Evolutionary conservation across 148 eudicot species (phyloP).

Genomic region (Cornus controversa): DNA sequence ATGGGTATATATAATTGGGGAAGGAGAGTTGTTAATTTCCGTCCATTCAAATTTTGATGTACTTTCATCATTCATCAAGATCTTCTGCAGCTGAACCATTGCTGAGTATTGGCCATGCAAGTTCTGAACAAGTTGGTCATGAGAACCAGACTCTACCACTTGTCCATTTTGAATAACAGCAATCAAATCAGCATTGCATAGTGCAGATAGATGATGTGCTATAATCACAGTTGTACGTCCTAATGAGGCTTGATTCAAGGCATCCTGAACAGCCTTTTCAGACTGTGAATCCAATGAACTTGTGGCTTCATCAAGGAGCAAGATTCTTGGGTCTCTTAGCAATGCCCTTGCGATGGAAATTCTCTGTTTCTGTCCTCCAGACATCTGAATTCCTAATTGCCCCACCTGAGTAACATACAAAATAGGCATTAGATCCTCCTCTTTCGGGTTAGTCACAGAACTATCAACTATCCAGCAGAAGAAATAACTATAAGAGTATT

Average conservation of each 20-base stretch:
- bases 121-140: conserved; percentile 14
- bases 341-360: conserved; percentile 28
- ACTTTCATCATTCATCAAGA: background rate
- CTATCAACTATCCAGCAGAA: background rate
- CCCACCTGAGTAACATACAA: conserved; percentile 15
- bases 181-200: conserved; percentile 19
- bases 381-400: conserved; percentile 19
- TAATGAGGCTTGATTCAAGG: conserved; percentile 17
- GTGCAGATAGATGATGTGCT: conserved; percentile 18
- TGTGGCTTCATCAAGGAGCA: conserved; percentile 28
- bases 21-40: background rate
- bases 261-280: conserved; percentile 23
- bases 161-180: conserved; percentile 18
- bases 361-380: conserved; percentile 29
- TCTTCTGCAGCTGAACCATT: conserved; percentile 18
- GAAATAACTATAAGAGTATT: background rate
- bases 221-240: conserved; percentile 25
- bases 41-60: background rate
- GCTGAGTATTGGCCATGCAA: conserved; percentile 10
- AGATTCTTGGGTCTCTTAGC: conserved; percentile 17
- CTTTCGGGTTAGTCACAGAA: no score
- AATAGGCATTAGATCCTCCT: background rate
- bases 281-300: conserved; percentile 26
- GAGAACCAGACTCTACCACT: conserved; percentile 22
- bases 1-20: background rate